Percentiles rank a stretch among this genome's conserved stretches.
Conservation (phyloP, 2,329 filamentous ascomycete species). For the Claviceps paspali region DNA sequence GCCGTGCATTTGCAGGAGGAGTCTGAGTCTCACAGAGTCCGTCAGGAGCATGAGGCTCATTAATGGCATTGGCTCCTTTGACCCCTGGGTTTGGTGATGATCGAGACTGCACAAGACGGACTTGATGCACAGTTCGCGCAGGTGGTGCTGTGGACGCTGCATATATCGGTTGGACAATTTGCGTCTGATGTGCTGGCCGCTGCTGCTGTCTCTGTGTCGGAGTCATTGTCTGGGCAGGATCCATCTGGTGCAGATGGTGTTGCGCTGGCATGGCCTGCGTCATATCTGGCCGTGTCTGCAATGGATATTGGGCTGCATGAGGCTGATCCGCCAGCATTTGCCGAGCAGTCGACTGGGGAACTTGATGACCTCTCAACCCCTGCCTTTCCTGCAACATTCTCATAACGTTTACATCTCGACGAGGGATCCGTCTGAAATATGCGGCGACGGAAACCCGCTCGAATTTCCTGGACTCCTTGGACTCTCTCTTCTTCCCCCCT, state of each 20-base stretch:
- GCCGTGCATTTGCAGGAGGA: neutral
- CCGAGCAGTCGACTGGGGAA: neutral
- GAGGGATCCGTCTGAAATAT: slow-evolving; percentile 29
- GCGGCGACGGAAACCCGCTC: slow-evolving; percentile 27
- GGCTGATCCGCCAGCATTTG: neutral
- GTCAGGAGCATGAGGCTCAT: neutral
- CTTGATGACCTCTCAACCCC: slow-evolving; percentile 1
- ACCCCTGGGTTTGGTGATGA: neutral
- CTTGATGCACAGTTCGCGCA: neutral
- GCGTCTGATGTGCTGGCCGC: neutral
- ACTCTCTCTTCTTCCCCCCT: slow-evolving; percentile 6
- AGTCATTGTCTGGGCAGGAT: neutral
- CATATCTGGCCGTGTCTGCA: neutral
- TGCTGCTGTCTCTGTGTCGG: neutral
- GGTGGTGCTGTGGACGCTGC: neutral
- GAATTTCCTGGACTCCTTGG: slow-evolving; percentile 15
- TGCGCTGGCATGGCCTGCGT: neutral
- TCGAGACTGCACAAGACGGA: neutral
- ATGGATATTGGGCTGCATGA: neutral
- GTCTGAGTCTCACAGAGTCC: no score
- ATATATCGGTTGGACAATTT: neutral
- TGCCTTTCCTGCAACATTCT: slow-evolving; percentile 13
- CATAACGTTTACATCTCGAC: slow-evolving; percentile 13
- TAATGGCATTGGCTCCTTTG: neutral
- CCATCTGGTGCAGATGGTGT: neutral